phyloP scores from a whole-genome alignment of 805 yeast species.

The Suhomyces faveliae region DNA sequence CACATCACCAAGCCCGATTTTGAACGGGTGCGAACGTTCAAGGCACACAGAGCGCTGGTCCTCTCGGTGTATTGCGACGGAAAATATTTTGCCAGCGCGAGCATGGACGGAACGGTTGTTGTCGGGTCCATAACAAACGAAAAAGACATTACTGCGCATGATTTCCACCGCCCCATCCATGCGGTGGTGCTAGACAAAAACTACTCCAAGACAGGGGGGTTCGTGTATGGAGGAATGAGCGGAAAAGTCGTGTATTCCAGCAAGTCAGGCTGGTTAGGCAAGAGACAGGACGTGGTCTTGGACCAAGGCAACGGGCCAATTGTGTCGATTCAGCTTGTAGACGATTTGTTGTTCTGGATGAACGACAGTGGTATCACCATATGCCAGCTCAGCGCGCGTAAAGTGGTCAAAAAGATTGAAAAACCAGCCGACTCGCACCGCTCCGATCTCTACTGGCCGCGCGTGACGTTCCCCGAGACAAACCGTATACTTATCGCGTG shows the following conservation, averaged over 20 bases:
- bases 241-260: conserved; percentile 77
- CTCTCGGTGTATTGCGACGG: conserved; percentile 74
- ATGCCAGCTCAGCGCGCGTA: conserved; percentile 54
- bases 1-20: conserved; percentile 65
- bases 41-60: conserved; percentile 85
- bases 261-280: conserved; percentile 78
- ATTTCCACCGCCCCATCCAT: conserved; percentile 85
- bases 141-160: conserved; percentile 66
- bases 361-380: conserved; percentile 76
- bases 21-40: conserved; percentile 63
- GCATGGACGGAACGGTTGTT: conserved; percentile 91
- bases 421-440: conserved; percentile 57
- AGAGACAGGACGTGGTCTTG: conserved; percentile 64
- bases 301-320: conserved; percentile 68
- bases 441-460: conserved; percentile 84
- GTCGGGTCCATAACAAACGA: conserved; percentile 67
- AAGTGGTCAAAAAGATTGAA: conserved; percentile 49
- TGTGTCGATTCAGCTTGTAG: conserved; percentile 60
- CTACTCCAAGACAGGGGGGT: conserved; percentile 59
- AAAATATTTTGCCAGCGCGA: conserved; percentile 74
- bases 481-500: conserved; percentile 77
- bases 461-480: conserved; percentile 61
- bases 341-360: conserved; percentile 76
- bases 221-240: conserved; percentile 86
- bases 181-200: conserved; percentile 78